Base-by-base conservation (phyloP, 306 rosid species). In the barrel medic (Medicago truncatula) region DNA sequence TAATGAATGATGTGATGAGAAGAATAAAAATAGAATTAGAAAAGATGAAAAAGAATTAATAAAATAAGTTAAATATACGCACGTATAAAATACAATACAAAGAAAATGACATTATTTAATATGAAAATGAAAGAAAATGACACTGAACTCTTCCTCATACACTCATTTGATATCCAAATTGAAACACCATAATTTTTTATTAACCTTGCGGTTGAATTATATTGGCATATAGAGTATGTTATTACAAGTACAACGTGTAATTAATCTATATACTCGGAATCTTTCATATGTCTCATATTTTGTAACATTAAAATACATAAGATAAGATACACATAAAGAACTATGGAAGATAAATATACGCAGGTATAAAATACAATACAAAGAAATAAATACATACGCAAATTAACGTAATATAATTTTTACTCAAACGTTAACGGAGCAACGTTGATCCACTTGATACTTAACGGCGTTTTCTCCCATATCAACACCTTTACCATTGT, bases 391-490 rank as follows among this genome's bases (percentile, higher is more conserved):
- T 11, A 67, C 23, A 31, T 11, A 44, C 7, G 40, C 9, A 20
- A 39, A 16, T 39, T 20, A 52, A 8, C 50, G 31, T 21, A 13
- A 25, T 34, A 5, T 34, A 5, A 5, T 3, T 21, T 28, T n/a
- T 9, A 9, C 25, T 90, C 86, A 96, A 7, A 92, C 88, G 63
- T 82, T 90, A 34, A 96, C 99, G 5, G 73, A 70, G 85, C 99
- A 96, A 0, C 68, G 79, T 78, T 87, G 96, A 14, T 81, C 80
- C 40, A 96, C 2, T 80, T 88, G 96, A 54, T 84, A 92, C 92
- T 92, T 96, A 5, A 96, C 17, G 82, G 88, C 93, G 84, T 89
- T 85, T 1, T 82, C 21, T 0, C 90, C 92, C 14, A 89, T 83
- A 5, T 0, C 0, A 3, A 89, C 5, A 1, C 92, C 96, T 8